Base-by-base conservation (phyloP, 345 rosid genomes). In the Eucalyptus polybractea region DNA sequence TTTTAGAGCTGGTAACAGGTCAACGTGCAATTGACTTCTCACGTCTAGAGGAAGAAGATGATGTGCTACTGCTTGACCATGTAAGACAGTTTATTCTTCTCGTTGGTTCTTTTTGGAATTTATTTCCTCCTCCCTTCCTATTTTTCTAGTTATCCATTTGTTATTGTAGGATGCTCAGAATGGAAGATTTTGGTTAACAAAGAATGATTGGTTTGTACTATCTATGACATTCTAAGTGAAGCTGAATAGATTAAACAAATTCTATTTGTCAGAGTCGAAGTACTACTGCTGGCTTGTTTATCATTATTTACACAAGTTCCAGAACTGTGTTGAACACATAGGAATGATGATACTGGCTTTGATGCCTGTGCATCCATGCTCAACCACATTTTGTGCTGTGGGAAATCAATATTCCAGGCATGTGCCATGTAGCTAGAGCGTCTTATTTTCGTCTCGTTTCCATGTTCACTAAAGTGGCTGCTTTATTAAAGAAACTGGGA, bases 1-100 rank as follows among this genome's bases (percentile, higher is more conserved):
- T 97, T 89, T 94, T 97, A 65, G 99, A 97, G 95, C 97, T 97
- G n/a, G 99, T 97, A 69, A 97, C 99, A n/a, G 99, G 99, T 83
- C 99, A 97, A 92, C 95, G 99, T 2, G 99, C 99, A 2, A 97
- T 97, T 45, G 99, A 97, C 90, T 97, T 97, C 91, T 96, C 99
- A 24, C 98, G 99, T 80, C 91, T 97, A 94, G 99, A 97, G 91
- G 99, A 97, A 92, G 99, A 97, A 90, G 99, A 96, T 89, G 98
- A 97, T 93, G 99, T 96, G 90, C 92, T 97, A 87, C 90, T 97
- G 91, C 99, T 97, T 76, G 99, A 97, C 91, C 99, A 96, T 89
- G 99, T 97, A 93, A 92, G 97, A 88, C 85, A 27, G 50, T 51
- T 69, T 69, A 86, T 50, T 29, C 40, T 47, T 56, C 13, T 25